These are phyloP conservation scores for Trichoderma oligosporum DNA, from an alignment of 2,329 filamentous ascomycete species.

Conservation along the genomic window DNA sequence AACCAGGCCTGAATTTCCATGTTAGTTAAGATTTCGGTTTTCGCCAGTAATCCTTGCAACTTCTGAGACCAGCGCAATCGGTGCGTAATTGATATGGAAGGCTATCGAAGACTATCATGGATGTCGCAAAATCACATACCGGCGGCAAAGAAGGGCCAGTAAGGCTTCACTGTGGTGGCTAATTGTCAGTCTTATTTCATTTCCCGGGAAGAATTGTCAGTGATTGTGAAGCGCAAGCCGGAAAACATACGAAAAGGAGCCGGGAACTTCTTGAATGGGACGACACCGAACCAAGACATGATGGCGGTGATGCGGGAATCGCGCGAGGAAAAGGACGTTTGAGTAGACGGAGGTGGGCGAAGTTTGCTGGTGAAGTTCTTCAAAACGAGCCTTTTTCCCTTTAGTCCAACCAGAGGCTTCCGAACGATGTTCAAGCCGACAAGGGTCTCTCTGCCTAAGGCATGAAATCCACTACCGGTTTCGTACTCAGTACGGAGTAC, in stretches of 20 bases:
- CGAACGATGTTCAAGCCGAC: conserved; percentile 36
- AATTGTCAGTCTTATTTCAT: conserved; percentile 23
- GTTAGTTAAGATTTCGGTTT: conserved; percentile 22
- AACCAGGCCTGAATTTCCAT: conserved; percentile 60
- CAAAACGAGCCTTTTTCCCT: conserved; percentile 41
- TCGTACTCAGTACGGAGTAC: too few relatives aligned
- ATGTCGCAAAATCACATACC: conserved; percentile 58
- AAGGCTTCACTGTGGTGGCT: conserved; percentile 67
- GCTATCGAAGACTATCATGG: not conserved
- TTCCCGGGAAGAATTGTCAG: conserved; percentile 20
- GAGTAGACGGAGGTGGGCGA: conserved; percentile 32
- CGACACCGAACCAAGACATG: conserved; percentile 70
- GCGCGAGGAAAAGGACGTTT: conserved; percentile 36
- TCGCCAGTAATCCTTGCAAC: conserved; percentile 17
- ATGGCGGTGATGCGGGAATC: conserved; percentile 45
- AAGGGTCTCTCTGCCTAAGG: conserved; percentile 14
- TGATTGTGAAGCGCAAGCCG: conserved; percentile 33
- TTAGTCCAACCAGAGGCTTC: conserved; percentile 28
- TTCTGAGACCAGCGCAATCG: not conserved
- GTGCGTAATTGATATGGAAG: not conserved
- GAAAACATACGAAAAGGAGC: conserved; percentile 71
- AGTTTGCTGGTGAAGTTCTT: conserved; percentile 34
- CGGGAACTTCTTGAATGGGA: conserved; percentile 73
- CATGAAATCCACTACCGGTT: not conserved
- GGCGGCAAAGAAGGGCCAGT: conserved; percentile 90